Evolutionary conservation across 495 filamentous ascomycete species (phyloP), one percentile per base, ranked within the genome.

Genomic region (Trichoderma reesei): DNA sequence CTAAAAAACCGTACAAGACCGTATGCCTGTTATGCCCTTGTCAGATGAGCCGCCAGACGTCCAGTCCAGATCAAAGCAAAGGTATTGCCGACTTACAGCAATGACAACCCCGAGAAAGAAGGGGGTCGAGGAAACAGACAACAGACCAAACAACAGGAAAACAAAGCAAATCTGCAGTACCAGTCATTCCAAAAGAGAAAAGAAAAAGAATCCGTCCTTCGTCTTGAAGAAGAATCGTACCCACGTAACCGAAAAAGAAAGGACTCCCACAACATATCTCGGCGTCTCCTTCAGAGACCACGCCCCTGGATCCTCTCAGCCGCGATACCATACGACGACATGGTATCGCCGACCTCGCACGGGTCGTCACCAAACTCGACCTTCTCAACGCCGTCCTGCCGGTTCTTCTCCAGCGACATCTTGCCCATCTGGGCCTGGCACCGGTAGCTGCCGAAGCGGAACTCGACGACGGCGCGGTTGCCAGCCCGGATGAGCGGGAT

Each of bases 391-490:
- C 67, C 42, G 67, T 82, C 73, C 68, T 86, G 83, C 33, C 66
- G 72, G 68, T 77, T 74, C 10, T 71, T 65, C 1, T 67, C 39
- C 3, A 79, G 66, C 1, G 75, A 63, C 71, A 73, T 76, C 18
- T 71, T 65, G 1, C 72, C 75, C 0, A 71, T 70, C 66, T 78
- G 73, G 6, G 76, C 69, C 69, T 80, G 77, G 67, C 76, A 75
- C 9, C 74, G 72, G 34, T 69, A 79, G 39, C 75, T 78, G 2
- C 73, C 78, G 59, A 80, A 79, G 1, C 73, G 71, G 65, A 73
- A 75, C 68, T 79, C 76, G 16, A 65, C 41, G 6, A 65, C 38
- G 31, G 37, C 37, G 4, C 20, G 20, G n/a, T 20, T 56, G 5
- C 37, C 37, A 5, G 54, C 42, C 1, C 3, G 5, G 1, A 41